Percentiles rank a stretch among this genome's conserved stretches.
Conservation (phyloP, 257 asterid genomes). For the Paulownia fortunei region DNA sequence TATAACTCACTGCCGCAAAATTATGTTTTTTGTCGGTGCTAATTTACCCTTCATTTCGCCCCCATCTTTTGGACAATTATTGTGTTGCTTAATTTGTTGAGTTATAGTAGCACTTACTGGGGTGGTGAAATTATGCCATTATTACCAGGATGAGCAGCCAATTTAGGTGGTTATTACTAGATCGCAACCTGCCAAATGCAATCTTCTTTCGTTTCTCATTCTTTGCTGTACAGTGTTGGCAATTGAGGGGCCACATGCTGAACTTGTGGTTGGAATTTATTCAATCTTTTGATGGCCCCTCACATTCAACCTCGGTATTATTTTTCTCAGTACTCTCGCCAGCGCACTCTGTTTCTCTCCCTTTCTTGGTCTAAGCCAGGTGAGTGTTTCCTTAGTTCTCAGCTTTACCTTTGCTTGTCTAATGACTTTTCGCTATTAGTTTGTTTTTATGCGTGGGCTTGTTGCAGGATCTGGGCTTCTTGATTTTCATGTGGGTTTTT, state of each 20-base stretch:
- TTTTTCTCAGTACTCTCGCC: neutral
- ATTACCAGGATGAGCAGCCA: neutral
- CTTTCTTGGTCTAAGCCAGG: slow-evolving; percentile 25
- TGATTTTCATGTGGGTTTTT: slow-evolving; percentile 17
- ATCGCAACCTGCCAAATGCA: slow-evolving; percentile 1
- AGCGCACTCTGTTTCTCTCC: neutral
- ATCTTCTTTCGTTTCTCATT: slow-evolving; percentile 11
- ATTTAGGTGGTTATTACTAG: neutral
- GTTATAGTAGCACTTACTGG: too few species aligned
- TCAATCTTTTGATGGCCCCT: slow-evolving; percentile 38
- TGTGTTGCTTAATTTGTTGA: too few species aligned
- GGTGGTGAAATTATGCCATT: neutral
- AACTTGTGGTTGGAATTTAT: slow-evolving; percentile 55
- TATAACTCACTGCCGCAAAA: too few species aligned
- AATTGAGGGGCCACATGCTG: slow-evolving; percentile 58
- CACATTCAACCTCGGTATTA: neutral
- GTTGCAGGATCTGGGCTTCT: slow-evolving; percentile 18
- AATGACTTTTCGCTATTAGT: neutral
- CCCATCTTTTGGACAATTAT: neutral
- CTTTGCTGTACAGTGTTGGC: slow-evolving; percentile 57
- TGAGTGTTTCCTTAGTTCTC: slow-evolving; percentile 27
- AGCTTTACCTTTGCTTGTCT: neutral
- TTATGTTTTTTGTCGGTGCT: too few species aligned
- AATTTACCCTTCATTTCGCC: neutral
- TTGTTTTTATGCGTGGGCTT: neutral